A percentile compares a stretch with the other conserved stretches of the same genome.
These are phyloP conservation scores for Racocetra persica DNA, from an alignment of 371 early-diverging fungal species.

Conservation along the genomic window DNA sequence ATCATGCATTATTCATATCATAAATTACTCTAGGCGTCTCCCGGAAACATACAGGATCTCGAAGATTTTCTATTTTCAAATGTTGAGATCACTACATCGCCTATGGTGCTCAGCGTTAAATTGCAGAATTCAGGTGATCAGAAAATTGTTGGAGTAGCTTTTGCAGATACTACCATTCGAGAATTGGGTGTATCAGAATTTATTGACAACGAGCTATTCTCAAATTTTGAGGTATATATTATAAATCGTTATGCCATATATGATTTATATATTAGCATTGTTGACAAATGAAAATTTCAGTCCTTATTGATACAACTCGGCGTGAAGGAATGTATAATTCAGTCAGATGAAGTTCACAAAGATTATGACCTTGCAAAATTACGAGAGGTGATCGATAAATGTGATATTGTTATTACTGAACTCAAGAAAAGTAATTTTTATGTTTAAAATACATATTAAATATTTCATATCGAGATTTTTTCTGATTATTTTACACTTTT, in stretches of 20 bases:
- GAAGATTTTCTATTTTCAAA: slow-evolving; percentile 87
- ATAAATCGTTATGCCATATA: not conserved
- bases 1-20: not conserved
- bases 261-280: not conserved
- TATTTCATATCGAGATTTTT: not conserved
- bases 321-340: slow-evolving; percentile 89
- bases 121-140: slow-evolving; percentile 53
- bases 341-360: slow-evolving; percentile 60
- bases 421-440: slow-evolving; percentile 57
- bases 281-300: slow-evolving; percentile 46
- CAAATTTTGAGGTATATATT: slow-evolving; percentile 81
- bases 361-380: slow-evolving; percentile 78
- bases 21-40: slow-evolving; percentile 71
- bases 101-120: slow-evolving; percentile 84
- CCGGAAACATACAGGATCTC: slow-evolving; percentile 90
- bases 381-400: slow-evolving; percentile 70
- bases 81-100: slow-evolving; percentile 74
- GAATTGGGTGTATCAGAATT: slow-evolving; percentile 87
- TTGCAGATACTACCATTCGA: slow-evolving; percentile 84
- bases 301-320: slow-evolving; percentile 90
- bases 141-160: slow-evolving; percentile 80
- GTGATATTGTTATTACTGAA: slow-evolving; percentile 78
- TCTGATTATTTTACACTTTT: not conserved
- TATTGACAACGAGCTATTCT: slow-evolving; percentile 89
- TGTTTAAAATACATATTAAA: not conserved